Evolutionary conservation across 73 alveolate species (phyloP).

Genomic region (Paraurostyla sp.): DNA sequence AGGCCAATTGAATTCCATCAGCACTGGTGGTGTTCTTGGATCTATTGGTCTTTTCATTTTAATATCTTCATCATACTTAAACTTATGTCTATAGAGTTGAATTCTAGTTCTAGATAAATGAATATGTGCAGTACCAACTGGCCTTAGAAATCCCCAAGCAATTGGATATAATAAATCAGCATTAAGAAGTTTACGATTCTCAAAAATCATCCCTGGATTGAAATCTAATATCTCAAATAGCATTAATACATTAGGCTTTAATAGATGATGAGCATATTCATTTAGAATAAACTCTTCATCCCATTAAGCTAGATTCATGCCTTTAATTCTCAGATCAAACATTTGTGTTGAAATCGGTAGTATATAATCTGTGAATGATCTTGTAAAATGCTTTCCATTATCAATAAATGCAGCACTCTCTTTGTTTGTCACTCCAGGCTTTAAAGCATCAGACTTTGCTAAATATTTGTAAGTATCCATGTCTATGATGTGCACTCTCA

Average conservation of each 20-base stretch:
- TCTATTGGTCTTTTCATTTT: conserved; percentile 45
- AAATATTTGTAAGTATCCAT: conserved; percentile 87
- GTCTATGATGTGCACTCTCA: conserved; percentile 92
- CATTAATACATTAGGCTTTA: conserved; percentile 83
- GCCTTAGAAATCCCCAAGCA: conserved; percentile 98
- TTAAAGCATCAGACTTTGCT: conserved; percentile 65
- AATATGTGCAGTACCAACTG: conserved; percentile 91
- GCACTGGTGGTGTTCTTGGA: conserved; percentile 86
- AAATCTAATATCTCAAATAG: conserved; percentile 97
- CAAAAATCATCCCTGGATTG: conserved; percentile 81
- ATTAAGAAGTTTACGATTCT: conserved; percentile 73
- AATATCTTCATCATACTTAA: conserved; percentile 48
- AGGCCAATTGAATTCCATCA: conserved; percentile 85
- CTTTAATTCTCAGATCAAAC: conserved; percentile 95
- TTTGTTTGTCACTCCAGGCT: conserved; percentile 57
- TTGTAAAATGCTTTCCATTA: neutral
- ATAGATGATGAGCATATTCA: conserved; percentile 83
- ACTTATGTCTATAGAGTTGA: conserved; percentile 92
- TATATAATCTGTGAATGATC: conserved; percentile 68
- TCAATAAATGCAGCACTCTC: conserved; percentile 63
- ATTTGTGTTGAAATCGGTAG: conserved; percentile 90
- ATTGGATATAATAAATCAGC: conserved; percentile 90
- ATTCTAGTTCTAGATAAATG: conserved; percentile 90
- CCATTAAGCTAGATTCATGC: conserved; percentile 95
- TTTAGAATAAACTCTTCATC: conserved; percentile 90